These are phyloP conservation scores for Tephrocybe sp. DNA, from an alignment of 768 basidiomycete genomes.

Conservation along the genomic window DNA sequence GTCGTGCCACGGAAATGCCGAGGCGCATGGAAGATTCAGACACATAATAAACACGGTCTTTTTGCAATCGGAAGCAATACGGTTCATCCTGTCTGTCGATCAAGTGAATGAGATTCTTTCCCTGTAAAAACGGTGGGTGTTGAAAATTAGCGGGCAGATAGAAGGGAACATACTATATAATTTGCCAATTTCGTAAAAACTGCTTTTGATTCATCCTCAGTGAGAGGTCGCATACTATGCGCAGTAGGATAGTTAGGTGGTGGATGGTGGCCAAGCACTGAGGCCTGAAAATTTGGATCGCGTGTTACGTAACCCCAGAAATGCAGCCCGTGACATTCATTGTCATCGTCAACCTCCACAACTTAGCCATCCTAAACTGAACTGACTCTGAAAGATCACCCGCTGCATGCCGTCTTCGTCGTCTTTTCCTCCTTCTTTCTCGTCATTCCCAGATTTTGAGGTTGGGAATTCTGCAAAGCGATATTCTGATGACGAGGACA, in stretches of 20 bases:
- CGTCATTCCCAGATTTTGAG: constrained; percentile 67
- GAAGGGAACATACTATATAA: constrained; percentile 70
- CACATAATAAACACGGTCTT: constrained; percentile 94
- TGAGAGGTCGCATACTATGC: constrained; percentile 82
- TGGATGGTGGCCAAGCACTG: constrained; percentile 3
- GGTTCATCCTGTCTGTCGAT: constrained; percentile 94
- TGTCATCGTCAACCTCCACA: too few relatives aligned
- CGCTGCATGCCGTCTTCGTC: constrained; percentile 58
- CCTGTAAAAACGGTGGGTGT: constrained; percentile 41
- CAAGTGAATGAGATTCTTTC: constrained; percentile 93
- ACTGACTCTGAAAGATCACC: not conserved
- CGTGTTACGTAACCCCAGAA: constrained; percentile 12
- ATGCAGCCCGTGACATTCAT: too few relatives aligned
- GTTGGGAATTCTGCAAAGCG: constrained; percentile 23
- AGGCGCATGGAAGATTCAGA: constrained; percentile 93
- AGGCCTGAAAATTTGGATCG: constrained; percentile 9
- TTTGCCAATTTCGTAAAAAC: constrained; percentile 97
- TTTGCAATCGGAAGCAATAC: constrained; percentile 93
- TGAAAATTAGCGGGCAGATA: not conserved
- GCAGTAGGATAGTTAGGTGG: not conserved
- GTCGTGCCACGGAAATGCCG: constrained; percentile 87
- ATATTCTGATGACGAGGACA: constrained; percentile 21
- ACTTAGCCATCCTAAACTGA: too few relatives aligned
- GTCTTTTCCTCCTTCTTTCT: constrained; percentile 63
- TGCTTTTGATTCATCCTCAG: constrained; percentile 94